Conservation (phyloP, 345 rosid species). For the Passiflora organensis region DNA sequence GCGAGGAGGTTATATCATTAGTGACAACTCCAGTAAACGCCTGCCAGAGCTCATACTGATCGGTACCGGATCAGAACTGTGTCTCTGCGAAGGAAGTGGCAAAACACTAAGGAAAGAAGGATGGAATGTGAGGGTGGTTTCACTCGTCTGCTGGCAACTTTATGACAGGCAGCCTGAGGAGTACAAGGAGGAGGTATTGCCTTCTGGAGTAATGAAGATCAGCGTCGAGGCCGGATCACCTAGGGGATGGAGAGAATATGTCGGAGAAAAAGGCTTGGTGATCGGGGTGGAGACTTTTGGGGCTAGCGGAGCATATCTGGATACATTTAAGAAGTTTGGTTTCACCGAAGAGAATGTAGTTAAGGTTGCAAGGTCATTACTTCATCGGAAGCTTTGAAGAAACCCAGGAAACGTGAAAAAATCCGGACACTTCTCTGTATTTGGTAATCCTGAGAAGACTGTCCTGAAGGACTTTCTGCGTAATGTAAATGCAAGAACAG, state of each 20-base stretch:
- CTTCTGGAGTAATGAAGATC: slow-evolving; percentile 13
- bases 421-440: not conserved
- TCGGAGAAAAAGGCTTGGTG: slow-evolving; percentile 23
- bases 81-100: slow-evolving; percentile 18
- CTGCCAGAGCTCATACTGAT: slow-evolving; percentile 29
- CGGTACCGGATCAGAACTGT: slow-evolving; percentile 34
- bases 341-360: slow-evolving; percentile 26
- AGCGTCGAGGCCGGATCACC: slow-evolving; percentile 34
- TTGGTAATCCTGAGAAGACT: not conserved
- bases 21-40: slow-evolving; percentile 21
- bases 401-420: not conserved
- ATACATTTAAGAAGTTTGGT: slow-evolving; percentile 30
- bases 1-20: slow-evolving; percentile 28
- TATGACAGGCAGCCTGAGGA: slow-evolving; percentile 21
- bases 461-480: too few relatives aligned
- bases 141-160: slow-evolving; percentile 31
- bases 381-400: not conserved
- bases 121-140: slow-evolving; percentile 32
- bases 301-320: slow-evolving; percentile 28
- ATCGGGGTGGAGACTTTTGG: slow-evolving; percentile 35
- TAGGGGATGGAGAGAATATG: slow-evolving; percentile 31
- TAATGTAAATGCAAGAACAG: too few relatives aligned
- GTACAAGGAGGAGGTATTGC: slow-evolving; percentile 30
- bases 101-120: slow-evolving; percentile 27
- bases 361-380: slow-evolving; percentile 20